phyloP scores from a whole-genome alignment of 2,329 filamentous ascomycete species.

The Sphaerulina musiva region DNA sequence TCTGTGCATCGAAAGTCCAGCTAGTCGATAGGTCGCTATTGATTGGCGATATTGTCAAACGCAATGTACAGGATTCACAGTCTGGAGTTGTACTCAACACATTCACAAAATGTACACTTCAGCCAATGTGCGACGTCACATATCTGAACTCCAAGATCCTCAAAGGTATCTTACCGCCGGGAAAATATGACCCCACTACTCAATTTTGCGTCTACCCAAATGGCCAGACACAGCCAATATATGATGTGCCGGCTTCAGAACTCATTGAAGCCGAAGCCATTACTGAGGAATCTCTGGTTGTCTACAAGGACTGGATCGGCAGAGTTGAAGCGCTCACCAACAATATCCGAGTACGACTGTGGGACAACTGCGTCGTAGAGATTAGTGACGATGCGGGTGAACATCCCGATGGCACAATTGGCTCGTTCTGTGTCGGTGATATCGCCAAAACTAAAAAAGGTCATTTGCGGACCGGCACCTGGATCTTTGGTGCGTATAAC shows the following conservation, averaged over 20 bases:
- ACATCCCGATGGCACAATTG: constrained; percentile 22
- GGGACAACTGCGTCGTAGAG: constrained; percentile 50
- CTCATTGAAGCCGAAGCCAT: constrained; percentile 32
- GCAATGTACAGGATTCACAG: constrained; percentile 42
- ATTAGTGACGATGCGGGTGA: constrained; percentile 42
- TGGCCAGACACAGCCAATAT: constrained; percentile 18
- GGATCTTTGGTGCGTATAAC: constrained; percentile 49
- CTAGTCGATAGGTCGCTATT: constrained; percentile 50
- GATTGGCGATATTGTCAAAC: constrained; percentile 52
- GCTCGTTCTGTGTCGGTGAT: constrained; percentile 43
- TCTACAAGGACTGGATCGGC: constrained; percentile 53
- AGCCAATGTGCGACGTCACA: constrained; percentile 28
- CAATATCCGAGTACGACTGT: constrained; percentile 46
- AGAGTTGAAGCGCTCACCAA: constrained; percentile 46
- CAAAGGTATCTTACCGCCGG: constrained; percentile 24
- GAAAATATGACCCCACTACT: constrained; percentile 8
- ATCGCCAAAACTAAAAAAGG: constrained; percentile 47
- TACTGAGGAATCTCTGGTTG: constrained; percentile 46
- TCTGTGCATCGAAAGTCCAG: constrained; percentile 40
- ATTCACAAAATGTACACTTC: constrained; percentile 42
- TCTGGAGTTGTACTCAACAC: constrained; percentile 51
- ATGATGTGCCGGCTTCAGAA: constrained; percentile 30
- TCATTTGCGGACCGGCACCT: constrained; percentile 47
- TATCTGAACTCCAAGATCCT: constrained; percentile 18
- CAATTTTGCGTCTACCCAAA: constrained; percentile 15